Evolutionary conservation across 805 yeast genomes (phyloP), one percentile per base, ranked within the genome.

Genomic region (Priceomyces melissophilus): DNA sequence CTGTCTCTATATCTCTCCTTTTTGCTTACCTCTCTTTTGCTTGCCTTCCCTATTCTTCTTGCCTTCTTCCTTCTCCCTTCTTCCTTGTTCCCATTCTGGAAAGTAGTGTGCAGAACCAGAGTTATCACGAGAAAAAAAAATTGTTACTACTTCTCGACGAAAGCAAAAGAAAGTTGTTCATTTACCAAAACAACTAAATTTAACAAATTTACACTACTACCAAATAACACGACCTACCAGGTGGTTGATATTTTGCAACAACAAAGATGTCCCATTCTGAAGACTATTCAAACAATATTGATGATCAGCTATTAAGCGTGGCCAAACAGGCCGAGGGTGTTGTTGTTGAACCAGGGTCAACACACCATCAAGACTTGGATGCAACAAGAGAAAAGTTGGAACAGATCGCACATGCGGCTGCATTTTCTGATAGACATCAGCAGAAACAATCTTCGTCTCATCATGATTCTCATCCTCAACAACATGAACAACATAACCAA

Each of bases 271-370:
- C 42, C 14, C 42, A 39, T 37, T 35, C 43, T 20, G 47, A 48
- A 36, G 63, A 57, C 30, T 58, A 56, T 38, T 43, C 60, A 7
- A 52, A 49, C 47, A 69, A 67, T 50, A 69, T 69, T 41, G 75
- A 69, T 48, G 73, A 69, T 48, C 75, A 69, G 51, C 53, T 69
- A 40, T 58, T 69, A 32, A 57, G 60, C 35, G 72, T 62, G 17
- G 71, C 58, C 38, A 67, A 66, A 45, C 68, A 63, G 38, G 67
- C 60, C 28, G 63, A 50, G 16, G 49, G 48, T 15, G 56, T 48
- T 15, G 48, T 45, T 30, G 52, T 40, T 3, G 39, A 35, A 6
- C 41, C 38, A n/a, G 41, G 38, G 15, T 17, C 45, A 12, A 14
- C 25, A 7, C 39, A 44, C 25, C 47, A 45, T 36, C 47, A 41